A percentile compares a stretch with the other conserved stretches of the same genome.
Evolutionary conservation across 2,329 filamentous ascomycete species (phyloP).

Genomic region (Pseudocercospora fuligena): DNA sequence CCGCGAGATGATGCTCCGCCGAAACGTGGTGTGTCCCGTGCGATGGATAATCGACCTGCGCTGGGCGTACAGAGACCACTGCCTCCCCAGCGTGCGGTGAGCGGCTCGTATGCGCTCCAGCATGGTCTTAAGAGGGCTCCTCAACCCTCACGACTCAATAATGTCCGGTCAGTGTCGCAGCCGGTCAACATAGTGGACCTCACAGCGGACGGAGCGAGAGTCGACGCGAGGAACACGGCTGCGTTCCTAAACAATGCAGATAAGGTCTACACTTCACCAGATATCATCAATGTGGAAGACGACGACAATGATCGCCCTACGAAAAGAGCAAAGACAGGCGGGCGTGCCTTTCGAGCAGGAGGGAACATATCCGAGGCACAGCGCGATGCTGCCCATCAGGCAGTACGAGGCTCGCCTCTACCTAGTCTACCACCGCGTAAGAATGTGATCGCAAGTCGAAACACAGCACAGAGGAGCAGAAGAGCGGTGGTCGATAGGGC

Average conservation of each 20-base stretch:
- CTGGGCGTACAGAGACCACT: constrained; percentile 32
- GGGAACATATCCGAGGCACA: constrained; percentile 8
- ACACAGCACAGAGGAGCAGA: constrained; percentile 15
- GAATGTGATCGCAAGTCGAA: constrained; percentile 15
- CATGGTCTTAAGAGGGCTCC: constrained; percentile 30
- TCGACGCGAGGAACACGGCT: constrained; percentile 24
- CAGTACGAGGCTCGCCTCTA: constrained; percentile 30
- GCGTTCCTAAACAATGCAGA: constrained; percentile 26
- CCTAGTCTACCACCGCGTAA: constrained; percentile 29
- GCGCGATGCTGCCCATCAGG: constrained; percentile 25
- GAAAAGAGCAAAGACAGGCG: constrained; percentile 35
- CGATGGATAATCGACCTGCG: constrained; percentile 36
- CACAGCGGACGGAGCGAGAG: constrained; percentile 28
- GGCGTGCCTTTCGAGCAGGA: constrained; percentile 21
- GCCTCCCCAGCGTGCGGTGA: constrained; percentile 36
- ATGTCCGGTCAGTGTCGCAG: constrained; percentile 39
- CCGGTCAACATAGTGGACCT: constrained; percentile 34
- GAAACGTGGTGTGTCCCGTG: constrained; percentile 24
- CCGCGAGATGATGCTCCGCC: constrained; percentile 33
- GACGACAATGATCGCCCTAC: constrained; percentile 33
- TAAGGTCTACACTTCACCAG: constrained; percentile 29
- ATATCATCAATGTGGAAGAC: constrained; percentile 32
- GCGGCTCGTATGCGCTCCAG: constrained; percentile 33
- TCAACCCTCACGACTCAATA: constrained; percentile 41
- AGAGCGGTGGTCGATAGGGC: constrained; percentile 25